Base-by-base conservation (phyloP, 495 filamentous ascomycete genomes). In the Polyplosphaeria fusca region DNA sequence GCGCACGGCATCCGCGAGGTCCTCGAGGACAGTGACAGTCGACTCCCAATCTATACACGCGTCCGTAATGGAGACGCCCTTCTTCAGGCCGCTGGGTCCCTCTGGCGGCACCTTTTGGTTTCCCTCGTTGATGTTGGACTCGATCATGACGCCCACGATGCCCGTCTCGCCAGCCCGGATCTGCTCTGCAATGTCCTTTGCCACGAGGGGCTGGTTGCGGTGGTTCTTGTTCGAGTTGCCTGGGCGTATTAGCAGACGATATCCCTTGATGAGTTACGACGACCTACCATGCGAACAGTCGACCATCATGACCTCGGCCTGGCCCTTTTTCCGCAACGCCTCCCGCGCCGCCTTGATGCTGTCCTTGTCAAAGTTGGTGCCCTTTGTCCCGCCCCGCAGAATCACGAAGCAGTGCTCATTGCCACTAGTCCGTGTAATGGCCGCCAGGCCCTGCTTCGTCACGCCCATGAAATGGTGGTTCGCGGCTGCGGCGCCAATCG, bases 401-500 rank as follows among this genome's bases (percentile, higher is more conserved):
- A 98, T 96, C 11, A 97, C 89, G 66, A 98, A 98, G 58, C 94
- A 92, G 68, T 98, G 88, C 73, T 96, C 86, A 70, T 98, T 98
- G 24, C 93, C 93, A 19, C 75, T 79, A 2, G 93, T 98, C 64
- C 88, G 82, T 30, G 91, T 96, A 64, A 98, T 98, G 27, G 93
- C 89, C 11, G 93, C 93, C 52, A 97, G 78, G 27, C 93, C 93
- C 71, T 95, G 90, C 78, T 97, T 98, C n/a, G 94, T 98, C 38
- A 98, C 94, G 71, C 92, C 92, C 79, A 98, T 89, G 79, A 98
- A 98, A 73, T 94, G 90, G 74, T 98, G 93, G 64, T 87, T 87
- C 56, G 91, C 83, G 26, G 88, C 86, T 2, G 93, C 93, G 5
- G 90, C 85, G 51, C 94, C 91, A 58, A 96, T 94, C 41, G 93